phyloP scores from a whole-genome alignment of 805 yeast species.

The Metschnikowia lunata region DNA sequence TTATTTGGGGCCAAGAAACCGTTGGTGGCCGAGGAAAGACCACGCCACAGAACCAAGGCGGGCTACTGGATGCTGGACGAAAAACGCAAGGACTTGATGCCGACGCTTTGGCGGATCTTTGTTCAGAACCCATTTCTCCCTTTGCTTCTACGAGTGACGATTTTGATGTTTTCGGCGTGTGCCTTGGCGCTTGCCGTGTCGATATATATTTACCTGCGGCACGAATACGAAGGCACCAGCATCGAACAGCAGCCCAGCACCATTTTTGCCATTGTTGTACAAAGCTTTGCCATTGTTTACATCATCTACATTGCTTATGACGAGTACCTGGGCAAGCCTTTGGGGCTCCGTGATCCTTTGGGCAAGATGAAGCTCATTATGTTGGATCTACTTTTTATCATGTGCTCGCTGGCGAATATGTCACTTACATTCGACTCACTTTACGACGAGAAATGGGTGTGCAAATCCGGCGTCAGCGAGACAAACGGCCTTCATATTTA shows the following conservation, averaged over 20 bases:
- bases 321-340: constrained; percentile 87
- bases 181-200: constrained; percentile 72
- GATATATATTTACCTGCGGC: constrained; percentile 43
- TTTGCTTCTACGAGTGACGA: constrained; percentile 55
- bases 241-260: constrained; percentile 82
- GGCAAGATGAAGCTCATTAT: constrained; percentile 78
- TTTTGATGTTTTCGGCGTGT: constrained; percentile 49
- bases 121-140: constrained; percentile 80
- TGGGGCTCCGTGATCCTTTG: constrained; percentile 82
- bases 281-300: constrained; percentile 72
- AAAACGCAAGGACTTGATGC: constrained; percentile 59
- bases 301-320: constrained; percentile 80
- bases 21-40: constrained; percentile 13
- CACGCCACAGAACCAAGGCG: constrained; percentile 48
- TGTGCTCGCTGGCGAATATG: constrained; percentile 82
- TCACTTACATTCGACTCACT: constrained; percentile 82
- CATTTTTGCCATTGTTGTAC: constrained; percentile 86
- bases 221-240: constrained; percentile 28
- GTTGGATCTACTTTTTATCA: constrained; percentile 81
- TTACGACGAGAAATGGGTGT: constrained; percentile 81
- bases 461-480: constrained; percentile 24
- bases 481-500: constrained; percentile 18
- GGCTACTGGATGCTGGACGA: constrained; percentile 66
- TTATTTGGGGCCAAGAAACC: constrained; percentile 9
- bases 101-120: constrained; percentile 54